Conservation (phyloP, 2,329 filamentous ascomycete genomes). For the Penicillium brevicompactum region DNA sequence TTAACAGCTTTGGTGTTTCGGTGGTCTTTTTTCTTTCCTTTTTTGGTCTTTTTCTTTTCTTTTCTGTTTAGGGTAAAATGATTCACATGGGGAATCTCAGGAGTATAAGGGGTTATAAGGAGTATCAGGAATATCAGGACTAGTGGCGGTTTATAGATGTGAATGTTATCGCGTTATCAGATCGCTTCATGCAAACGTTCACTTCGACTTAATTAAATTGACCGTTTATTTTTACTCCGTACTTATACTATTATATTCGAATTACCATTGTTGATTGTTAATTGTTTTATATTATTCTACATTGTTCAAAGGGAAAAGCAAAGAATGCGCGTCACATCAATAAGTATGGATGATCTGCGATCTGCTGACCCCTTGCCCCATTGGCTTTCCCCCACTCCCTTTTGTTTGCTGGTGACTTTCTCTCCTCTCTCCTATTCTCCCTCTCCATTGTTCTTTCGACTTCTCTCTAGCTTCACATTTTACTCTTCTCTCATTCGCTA, state of each 20-base stretch:
- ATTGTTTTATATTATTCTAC: too few relatives aligned
- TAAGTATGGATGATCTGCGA: background rate
- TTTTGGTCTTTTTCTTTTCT: background rate
- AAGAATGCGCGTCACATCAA: background rate
- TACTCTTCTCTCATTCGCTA: background rate
- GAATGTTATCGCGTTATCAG: too few relatives aligned
- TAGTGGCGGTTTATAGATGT: too few relatives aligned
- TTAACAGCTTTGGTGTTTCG: constrained; percentile 21
- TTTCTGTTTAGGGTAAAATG: background rate
- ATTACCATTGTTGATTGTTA: too few relatives aligned
- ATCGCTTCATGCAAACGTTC: too few relatives aligned
- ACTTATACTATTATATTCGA: too few relatives aligned
- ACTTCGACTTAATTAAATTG: too few relatives aligned
- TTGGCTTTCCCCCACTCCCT: constrained; percentile 14
- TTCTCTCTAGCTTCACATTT: background rate
- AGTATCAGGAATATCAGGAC: too few relatives aligned
- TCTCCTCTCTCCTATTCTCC: constrained; percentile 2
- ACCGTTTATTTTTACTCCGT: too few relatives aligned
- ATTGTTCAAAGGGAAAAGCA: too few relatives aligned
- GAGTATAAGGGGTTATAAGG: too few relatives aligned
- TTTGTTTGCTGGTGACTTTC: constrained; percentile 5
- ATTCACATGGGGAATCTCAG: too few relatives aligned
- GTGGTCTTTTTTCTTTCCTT: background rate
- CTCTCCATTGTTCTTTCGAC: background rate
- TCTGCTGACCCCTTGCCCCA: constrained; percentile 22